phyloP scores from a whole-genome alignment of 805 yeast genomes.

The Debaryomyces prosopidis region DNA sequence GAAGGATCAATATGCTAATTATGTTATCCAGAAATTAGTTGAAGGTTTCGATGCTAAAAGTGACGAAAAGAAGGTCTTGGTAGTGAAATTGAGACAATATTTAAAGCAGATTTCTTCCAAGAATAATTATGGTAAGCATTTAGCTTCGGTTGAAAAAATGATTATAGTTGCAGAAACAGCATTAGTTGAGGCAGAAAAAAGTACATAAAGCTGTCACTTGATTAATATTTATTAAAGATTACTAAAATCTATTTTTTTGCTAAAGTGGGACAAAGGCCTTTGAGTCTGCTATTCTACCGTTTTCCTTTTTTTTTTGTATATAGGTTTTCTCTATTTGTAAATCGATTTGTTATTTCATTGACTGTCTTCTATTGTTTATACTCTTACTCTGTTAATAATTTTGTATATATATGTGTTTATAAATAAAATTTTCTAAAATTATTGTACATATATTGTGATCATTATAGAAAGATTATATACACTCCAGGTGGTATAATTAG shows the following conservation, averaged over 20 bases:
- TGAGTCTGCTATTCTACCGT: no score
- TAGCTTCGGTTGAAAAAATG: slow-evolving; percentile 79
- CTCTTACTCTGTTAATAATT: neutral
- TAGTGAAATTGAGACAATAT: slow-evolving; percentile 75
- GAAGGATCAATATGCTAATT: slow-evolving; percentile 97
- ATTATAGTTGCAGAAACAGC: slow-evolving; percentile 56
- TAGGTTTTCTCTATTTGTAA: no score
- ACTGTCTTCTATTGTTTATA: neutral
- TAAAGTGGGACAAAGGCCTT: no score
- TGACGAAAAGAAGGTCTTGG: slow-evolving; percentile 66
- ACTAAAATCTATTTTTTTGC: no score
- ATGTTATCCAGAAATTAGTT: slow-evolving; percentile 92
- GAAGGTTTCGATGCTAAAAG: slow-evolving; percentile 68
- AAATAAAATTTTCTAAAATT: no score
- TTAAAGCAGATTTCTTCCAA: slow-evolving; percentile 67
- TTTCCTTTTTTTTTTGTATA: no score
- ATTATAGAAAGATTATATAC: no score
- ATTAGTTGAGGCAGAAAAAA: slow-evolving; percentile 37
- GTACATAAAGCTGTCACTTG: neutral
- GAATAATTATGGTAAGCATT: slow-evolving; percentile 74
- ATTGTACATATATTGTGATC: no score
- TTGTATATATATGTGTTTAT: neutral
- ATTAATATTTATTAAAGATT: neutral
- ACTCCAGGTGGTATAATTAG: no score
- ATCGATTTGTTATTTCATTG: no score